Base-by-base conservation (phyloP, 108 stramenopile species). In the Pseudonitzschia pungens region DNA sequence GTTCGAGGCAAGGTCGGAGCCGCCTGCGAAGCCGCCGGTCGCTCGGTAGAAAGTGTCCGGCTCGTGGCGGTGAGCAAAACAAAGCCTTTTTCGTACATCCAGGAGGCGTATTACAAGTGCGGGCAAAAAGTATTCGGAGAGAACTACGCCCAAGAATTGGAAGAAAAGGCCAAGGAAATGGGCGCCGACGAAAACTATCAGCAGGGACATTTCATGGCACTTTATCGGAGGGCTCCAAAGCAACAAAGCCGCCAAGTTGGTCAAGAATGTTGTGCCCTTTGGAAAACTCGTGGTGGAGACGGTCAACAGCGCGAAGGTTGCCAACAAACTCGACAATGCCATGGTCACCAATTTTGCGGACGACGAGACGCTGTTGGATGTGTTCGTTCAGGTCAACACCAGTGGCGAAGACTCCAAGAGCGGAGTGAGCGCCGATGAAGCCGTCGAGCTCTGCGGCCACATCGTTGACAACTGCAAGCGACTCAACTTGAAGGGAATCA, bases 71-170 rank as follows among this genome's bases (percentile, higher is more conserved):
- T 99, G 16, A 90, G 90, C 68, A 99, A 99, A 75, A 97, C 97
- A 15, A 98, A 99, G 81, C 97, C 97, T 0, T 52, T 92, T 12
- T 88, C 90, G 69, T 72, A 87, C 40, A 79, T 99, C 7, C 66
- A 81, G 63, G 88, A 79, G 50, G 94, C 96, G n/a, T 62, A 62
- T 28, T 99, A 98, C 74, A 81, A 94, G 42, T 78, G 93, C 41
- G 96, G 96, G 11, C 92, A 96, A 63, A 85, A 96, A 27, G 69
- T 92, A 51, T 99, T 99, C 86, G 99, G 99, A 31, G 99, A 99
- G 74, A 99, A 99, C 84, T 99, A 99, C 75, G 95, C 89, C n/a
- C 99, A 99, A 72, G 99, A 99, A 88, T 76, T 99, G 65, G 87
- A 92, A 44, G 86, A 94, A n/a, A 99, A 99, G 72, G 93, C 94